Percentiles rank a stretch among this genome's conserved stretches.
These are phyloP conservation scores for Teunomyces tritomae DNA, from an alignment of 805 yeast genomes.

Conservation along the genomic window DNA sequence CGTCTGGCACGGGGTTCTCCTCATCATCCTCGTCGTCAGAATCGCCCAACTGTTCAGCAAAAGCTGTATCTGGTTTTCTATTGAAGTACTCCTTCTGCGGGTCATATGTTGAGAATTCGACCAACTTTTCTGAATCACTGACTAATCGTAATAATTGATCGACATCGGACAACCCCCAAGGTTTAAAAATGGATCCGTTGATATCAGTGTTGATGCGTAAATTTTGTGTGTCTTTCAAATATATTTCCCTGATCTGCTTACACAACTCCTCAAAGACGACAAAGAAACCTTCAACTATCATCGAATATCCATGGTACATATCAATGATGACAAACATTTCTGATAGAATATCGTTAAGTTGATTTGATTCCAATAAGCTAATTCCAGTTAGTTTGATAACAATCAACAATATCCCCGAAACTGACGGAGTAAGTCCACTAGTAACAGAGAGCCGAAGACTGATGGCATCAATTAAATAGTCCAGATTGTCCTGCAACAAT, in stretches of 20 bases:
- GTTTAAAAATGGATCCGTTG: constrained; percentile 32
- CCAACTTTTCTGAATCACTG: constrained; percentile 29
- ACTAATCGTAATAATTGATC: constrained; percentile 46
- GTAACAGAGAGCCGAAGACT: constrained; percentile 68
- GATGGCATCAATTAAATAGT: constrained; percentile 78
- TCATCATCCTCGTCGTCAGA: constrained; percentile 34
- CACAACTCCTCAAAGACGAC: constrained; percentile 63
- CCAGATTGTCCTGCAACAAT: constrained; percentile 66
- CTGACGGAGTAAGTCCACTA: constrained; percentile 64
- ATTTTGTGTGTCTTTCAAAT: constrained; percentile 17
- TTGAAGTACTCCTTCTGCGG: constrained; percentile 37
- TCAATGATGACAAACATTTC: constrained; percentile 78
- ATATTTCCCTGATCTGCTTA: constrained; percentile 41
- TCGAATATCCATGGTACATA: constrained; percentile 77
- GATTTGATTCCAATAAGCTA: constrained; percentile 50
- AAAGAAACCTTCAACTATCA: constrained; percentile 71
- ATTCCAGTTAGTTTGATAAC: constrained; percentile 70
- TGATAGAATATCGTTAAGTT: constrained; percentile 68
- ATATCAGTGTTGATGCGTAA: constrained; percentile 4
- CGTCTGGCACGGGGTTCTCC: constrained; percentile 20
- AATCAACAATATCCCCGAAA: constrained; percentile 67
- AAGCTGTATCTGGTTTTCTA: constrained; percentile 37
- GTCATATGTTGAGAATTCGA: constrained; percentile 29
- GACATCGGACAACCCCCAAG: constrained; percentile 58
- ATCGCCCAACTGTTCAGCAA: constrained; percentile 22